A percentile compares a stretch with the other conserved stretches of the same genome.
phyloP scores from a whole-genome alignment of 2,329 filamentous ascomycete genomes.

The Chaetomiaceae sp. region DNA sequence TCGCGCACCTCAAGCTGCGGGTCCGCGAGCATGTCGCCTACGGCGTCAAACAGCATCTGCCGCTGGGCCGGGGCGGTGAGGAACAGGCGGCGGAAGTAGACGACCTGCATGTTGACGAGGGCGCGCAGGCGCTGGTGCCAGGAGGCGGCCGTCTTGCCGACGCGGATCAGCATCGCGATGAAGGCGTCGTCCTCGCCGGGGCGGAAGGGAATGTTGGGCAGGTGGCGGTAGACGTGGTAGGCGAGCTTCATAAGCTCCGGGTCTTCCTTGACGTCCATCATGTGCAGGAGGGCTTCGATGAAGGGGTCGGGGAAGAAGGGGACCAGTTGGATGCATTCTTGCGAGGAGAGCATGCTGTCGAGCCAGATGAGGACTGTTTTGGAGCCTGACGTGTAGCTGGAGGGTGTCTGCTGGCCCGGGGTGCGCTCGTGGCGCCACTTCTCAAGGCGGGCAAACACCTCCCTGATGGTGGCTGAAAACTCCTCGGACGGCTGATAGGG shows the following conservation, averaged over 20 bases:
- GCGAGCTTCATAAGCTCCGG: conserved; percentile 90
- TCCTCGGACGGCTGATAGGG: conserved; percentile 77
- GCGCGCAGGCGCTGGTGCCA: conserved; percentile 96
- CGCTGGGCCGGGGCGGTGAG: conserved; percentile 72
- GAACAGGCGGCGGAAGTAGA: conserved; percentile 96
- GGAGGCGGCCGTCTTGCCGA: conserved; percentile 75
- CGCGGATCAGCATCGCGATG: conserved; percentile 78
- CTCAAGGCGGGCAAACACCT: conserved; percentile 76
- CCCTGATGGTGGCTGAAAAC: conserved; percentile 65
- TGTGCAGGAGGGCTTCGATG: conserved; percentile 90
- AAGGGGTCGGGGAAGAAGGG: conserved; percentile 87
- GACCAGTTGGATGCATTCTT: conserved; percentile 87
- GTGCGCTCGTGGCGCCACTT: conserved; percentile 80
- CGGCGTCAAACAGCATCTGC: conserved; percentile 77
- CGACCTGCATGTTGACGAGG: conserved; percentile 96
- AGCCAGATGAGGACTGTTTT: conserved; percentile 97
- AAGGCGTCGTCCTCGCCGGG: conserved; percentile 80
- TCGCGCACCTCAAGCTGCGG: conserved; percentile 89
- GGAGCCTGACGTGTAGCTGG: conserved; percentile 89
- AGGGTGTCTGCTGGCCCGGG: conserved; percentile 87
- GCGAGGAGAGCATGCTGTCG: conserved; percentile 82
- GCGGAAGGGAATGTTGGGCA: conserved; percentile 91
- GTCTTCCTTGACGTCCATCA: conserved; percentile 99
- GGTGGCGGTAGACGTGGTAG: conserved; percentile 93
- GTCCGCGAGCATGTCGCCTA: conserved; percentile 94